These are phyloP conservation scores for Astragalus glycyphyllos DNA, from an alignment of 306 rosid genomes.

Conservation along the genomic window DNA sequence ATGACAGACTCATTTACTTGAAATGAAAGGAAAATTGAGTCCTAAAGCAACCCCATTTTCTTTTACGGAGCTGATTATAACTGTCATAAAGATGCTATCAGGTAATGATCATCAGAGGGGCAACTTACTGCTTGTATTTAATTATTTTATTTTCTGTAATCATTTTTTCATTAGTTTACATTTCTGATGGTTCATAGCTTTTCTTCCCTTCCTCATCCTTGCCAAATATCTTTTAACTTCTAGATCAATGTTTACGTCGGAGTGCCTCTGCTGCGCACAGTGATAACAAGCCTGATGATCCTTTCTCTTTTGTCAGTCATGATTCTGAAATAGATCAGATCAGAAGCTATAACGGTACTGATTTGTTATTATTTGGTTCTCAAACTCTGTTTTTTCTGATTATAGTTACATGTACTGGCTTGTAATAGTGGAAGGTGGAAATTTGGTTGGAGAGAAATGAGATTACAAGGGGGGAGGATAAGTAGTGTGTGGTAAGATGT, in stretches of 20 bases:
- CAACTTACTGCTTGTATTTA: conserved; percentile 31
- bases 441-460: conserved; percentile 33
- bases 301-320: conserved; percentile 33
- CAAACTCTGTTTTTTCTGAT: conserved; percentile 16
- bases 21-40: conserved; percentile 66
- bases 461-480: conserved; percentile 20
- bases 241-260: conserved; percentile 46
- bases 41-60: conserved; percentile 51
- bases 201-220: conserved; percentile 37
- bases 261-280: conserved; percentile 42
- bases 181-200: conserved; percentile 46
- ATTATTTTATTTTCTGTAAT: conserved; percentile 4
- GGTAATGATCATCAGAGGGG: conserved; percentile 55
- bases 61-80: conserved; percentile 71
- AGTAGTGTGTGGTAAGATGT: background rate
- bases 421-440: conserved; percentile 21
- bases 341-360: conserved; percentile 43
- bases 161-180: conserved; percentile 38
- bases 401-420: background rate
- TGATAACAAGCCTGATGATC: conserved; percentile 26
- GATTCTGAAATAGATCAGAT: conserved; percentile 45
- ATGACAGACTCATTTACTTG: conserved; percentile 85
- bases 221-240: conserved; percentile 25
- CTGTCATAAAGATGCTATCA: conserved; percentile 80
- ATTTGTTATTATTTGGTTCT: conserved; percentile 32